Evolutionary conservation across 352 stramenopile species (phyloP), one percentile per base, ranked within the genome.

Genomic region (Phytophthora megakarya): DNA sequence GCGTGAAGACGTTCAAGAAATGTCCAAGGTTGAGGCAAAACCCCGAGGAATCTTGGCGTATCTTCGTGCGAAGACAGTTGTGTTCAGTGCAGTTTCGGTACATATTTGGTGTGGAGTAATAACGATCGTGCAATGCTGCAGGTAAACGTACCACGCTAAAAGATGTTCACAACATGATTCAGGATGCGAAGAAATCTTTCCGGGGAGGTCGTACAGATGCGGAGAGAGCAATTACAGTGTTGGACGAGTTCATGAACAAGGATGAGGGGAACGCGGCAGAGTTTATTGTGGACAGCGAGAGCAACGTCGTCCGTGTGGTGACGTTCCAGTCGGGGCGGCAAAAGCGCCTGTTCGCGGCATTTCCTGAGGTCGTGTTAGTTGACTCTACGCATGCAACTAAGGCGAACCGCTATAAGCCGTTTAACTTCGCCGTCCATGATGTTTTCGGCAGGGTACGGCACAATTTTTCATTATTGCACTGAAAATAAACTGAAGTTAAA

Each of bases 331-430:
- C 58, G 1, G 58, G 21, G 2, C 28, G 58, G 0, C 48, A 58
- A 21, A 53, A 59, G 30, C 35, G 52, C 2, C 22, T 68, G 15
- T 62, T 68, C 38, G n/a, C 30, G 15, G 43, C 33, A 3, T 63
- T 62, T 51, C 43, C 51, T 3, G 49, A 68, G 16, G 45, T 52
- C 21, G 9, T 62, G 2, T 28, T 68, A 11, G 60, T 63, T 6
- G 61, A 64, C 18, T 53, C 52, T 2, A 60, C 61, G 2, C 52
- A 69, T 25, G 33, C 2, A 0, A 69, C 39, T 0, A 64, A 64
- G 8, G 47, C n/a, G 3, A 69, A 69, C 22, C 18, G 35, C 7
- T 67, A 61, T 35, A 67, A 61, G 10, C 32, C 42, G 0, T 61
- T 60, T 13, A 50, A 50, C 16, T 66, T 66, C 28, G 46, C 40